Conservation (phyloP, 192 early-diverging fungal genomes). For the Phlyctochytrium bullatum region DNA sequence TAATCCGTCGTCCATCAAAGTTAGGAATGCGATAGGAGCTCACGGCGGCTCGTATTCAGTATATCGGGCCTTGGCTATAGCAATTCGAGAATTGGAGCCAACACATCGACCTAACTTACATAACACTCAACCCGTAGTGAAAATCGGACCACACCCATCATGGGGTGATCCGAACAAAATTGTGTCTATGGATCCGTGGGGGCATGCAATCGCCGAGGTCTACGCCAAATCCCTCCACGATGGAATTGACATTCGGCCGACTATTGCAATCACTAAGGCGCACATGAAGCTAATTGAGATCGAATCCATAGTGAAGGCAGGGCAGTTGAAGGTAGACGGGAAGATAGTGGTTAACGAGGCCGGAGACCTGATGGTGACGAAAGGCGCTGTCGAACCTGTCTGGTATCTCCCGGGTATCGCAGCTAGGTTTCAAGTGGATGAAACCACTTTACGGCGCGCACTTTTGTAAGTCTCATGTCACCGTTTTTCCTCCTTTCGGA, state of each 20-base stretch:
- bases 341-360: constrained; percentile 72
- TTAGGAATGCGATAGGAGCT: constrained; percentile 94
- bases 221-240: constrained; percentile 59
- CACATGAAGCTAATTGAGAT: constrained; percentile 94
- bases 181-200: constrained; percentile 92
- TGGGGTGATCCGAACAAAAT: constrained; percentile 87
- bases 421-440: constrained; percentile 79
- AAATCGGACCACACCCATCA: constrained; percentile 72
- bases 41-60: constrained; percentile 90
- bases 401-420: constrained; percentile 95
- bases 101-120: constrained; percentile 82
- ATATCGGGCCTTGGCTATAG: constrained; percentile 88
- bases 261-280: constrained; percentile 90
- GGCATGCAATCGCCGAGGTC: constrained; percentile 69
- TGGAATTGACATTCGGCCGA: constrained; percentile 83
- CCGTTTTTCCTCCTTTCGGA: background rate
- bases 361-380: constrained; percentile 80
- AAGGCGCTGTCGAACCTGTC: constrained; percentile 93
- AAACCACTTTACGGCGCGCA: constrained; percentile 76
- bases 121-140: constrained; percentile 82
- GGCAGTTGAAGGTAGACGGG: constrained; percentile 72
- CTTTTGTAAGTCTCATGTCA: constrained; percentile 63
- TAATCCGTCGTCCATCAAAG: constrained; percentile 67
- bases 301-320: constrained; percentile 65
- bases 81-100: constrained; percentile 81